Conservation (phyloP, 1,284 basidiomycete genomes). For the Irpex rosettiformis region DNA sequence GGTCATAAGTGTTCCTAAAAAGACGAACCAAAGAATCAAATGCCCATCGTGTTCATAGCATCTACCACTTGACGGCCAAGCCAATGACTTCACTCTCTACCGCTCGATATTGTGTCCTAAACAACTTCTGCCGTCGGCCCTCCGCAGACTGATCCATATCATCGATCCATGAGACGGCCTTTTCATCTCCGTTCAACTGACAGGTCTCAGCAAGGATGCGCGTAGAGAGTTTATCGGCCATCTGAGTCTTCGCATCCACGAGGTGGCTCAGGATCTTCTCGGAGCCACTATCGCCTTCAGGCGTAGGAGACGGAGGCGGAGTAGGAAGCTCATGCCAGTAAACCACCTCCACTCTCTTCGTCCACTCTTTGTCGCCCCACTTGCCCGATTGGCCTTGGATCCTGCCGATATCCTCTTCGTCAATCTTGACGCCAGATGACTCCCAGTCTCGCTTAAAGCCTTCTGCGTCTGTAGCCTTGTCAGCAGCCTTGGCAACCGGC, state of each 20-base stretch:
- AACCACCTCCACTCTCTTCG: slow-evolving; percentile 67
- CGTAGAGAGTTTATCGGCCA: slow-evolving; percentile 41
- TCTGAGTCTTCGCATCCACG: slow-evolving; percentile 11
- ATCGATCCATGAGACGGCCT: slow-evolving; percentile 24
- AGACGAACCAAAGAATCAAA: neutral
- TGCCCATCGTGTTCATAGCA: neutral
- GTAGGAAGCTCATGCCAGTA: slow-evolving; percentile 68
- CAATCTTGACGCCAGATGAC: slow-evolving; percentile 42
- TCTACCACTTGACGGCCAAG: slow-evolving; percentile 35
- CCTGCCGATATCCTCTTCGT: slow-evolving; percentile 33
- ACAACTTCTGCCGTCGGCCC: slow-evolving; percentile 41
- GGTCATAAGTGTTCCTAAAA: neutral
- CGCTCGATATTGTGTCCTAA: slow-evolving; percentile 82
- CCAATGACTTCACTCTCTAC: slow-evolving; percentile 80
- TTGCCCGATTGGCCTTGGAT: slow-evolving; percentile 35
- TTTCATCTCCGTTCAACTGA: slow-evolving; percentile 13
- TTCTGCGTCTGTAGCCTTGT: slow-evolving; percentile 48
- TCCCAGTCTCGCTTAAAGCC: slow-evolving; percentile 57
- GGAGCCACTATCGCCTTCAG: neutral
- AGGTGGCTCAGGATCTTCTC: slow-evolving; percentile 1
- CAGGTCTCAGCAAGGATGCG: slow-evolving; percentile 42
- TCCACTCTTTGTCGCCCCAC: slow-evolving; percentile 80
- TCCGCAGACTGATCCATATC: slow-evolving; percentile 40
- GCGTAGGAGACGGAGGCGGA: slow-evolving; percentile 43
- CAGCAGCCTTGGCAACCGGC: slow-evolving; percentile 35